These are phyloP conservation scores for Pestalotiopsis sp. DNA, from an alignment of 2,329 filamentous ascomycete genomes.

Conservation along the genomic window DNA sequence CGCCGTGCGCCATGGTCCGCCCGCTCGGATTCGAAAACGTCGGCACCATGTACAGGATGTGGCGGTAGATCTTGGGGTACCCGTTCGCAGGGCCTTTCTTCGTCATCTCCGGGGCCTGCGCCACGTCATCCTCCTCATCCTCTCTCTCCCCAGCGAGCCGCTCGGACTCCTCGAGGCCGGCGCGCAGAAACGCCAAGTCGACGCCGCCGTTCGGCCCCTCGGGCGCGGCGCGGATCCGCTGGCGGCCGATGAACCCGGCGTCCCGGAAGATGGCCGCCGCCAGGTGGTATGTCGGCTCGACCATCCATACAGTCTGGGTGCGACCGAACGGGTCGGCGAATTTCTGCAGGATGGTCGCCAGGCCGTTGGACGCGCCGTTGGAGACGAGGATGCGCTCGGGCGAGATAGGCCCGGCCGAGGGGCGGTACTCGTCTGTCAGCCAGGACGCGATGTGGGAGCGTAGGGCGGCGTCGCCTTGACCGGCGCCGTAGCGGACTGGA, in stretches of 20 bases:
- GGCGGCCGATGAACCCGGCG: conserved; percentile 1
- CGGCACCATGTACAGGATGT: conserved; percentile 86
- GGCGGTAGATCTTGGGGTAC: conserved; percentile 57
- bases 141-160: not conserved
- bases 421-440: not conserved
- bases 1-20: conserved; percentile 74
- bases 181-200: not conserved
- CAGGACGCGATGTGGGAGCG: not conserved
- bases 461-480: not conserved
- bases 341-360: conserved; percentile 3
- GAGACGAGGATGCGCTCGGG: conserved; percentile 7
- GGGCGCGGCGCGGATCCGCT: conserved; percentile 3
- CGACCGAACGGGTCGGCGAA: not conserved
- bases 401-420: not conserved
- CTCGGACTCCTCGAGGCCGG: not conserved
- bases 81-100: conserved; percentile 44
- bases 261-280: conserved; percentile 10
- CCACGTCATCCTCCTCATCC: not conserved
- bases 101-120: too few species aligned
- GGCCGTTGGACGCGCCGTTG: conserved; percentile 9
- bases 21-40: conserved; percentile 89
- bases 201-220: conserved; percentile 4
- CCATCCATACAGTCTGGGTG: conserved; percentile 11
- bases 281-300: conserved; percentile 13
- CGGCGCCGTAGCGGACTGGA: not conserved